phyloP scores from a whole-genome alignment of 768 basidiomycete genomes.

The Xerocomus spinulosus region DNA sequence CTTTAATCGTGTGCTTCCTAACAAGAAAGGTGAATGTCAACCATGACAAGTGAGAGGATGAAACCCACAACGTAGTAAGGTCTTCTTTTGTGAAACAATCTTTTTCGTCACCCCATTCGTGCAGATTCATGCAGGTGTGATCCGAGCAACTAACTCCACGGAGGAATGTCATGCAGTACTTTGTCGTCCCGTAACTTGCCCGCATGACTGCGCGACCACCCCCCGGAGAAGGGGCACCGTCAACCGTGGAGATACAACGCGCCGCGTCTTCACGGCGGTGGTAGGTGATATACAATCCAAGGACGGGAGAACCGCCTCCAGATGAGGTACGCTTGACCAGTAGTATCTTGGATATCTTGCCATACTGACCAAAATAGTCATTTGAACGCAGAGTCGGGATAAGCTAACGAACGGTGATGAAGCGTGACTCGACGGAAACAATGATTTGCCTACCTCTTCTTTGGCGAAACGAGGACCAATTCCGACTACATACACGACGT shows the following conservation, averaged over 20 bases:
- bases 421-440: neutral
- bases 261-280: conserved; percentile 92
- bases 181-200: conserved; percentile 93
- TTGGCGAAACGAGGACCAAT: conserved; percentile 92
- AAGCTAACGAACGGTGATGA: conserved; percentile 44
- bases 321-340: conserved; percentile 84
- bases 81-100: conserved; percentile 98
- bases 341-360: conserved; percentile 94
- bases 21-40: conserved; percentile 1
- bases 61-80: conserved; percentile 77
- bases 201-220: conserved; percentile 87
- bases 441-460: conserved; percentile 71
- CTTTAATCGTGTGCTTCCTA: conserved; percentile 92
- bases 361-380: conserved; percentile 98
- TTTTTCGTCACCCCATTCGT: conserved; percentile 98
- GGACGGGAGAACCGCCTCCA: conserved; percentile 64
- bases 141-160: conserved; percentile 81
- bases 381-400: conserved; percentile 89
- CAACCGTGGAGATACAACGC: conserved; percentile 87
- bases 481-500: conserved; percentile 93
- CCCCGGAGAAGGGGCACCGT: conserved; percentile 87
- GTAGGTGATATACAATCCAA: conserved; percentile 97
- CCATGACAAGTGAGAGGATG: conserved; percentile 4
- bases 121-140: conserved; percentile 88
- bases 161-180: conserved; percentile 96